These are phyloP conservation scores for Metschnikowia borealis DNA, from an alignment of 805 yeast genomes.

Conservation along the genomic window DNA sequence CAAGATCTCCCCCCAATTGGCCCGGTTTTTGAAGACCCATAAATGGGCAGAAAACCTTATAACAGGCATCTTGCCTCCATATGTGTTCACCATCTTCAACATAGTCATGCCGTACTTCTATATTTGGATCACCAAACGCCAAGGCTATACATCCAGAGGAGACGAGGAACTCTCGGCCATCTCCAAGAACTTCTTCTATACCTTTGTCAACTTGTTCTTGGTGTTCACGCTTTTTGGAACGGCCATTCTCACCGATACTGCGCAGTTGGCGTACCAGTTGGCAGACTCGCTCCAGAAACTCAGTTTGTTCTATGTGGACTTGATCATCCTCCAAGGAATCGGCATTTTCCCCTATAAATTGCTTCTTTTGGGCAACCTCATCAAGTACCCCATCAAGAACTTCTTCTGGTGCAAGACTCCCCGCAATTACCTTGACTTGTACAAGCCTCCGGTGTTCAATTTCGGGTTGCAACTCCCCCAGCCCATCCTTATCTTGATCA, in stretches of 20 bases:
- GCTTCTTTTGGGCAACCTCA: constrained; percentile 72
- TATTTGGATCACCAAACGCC: constrained; percentile 75
- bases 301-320: constrained; percentile 85
- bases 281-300: constrained; percentile 78
- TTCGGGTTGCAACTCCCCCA: constrained; percentile 91
- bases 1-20: constrained; percentile 79
- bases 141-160: constrained; percentile 87
- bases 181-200: constrained; percentile 89
- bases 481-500: constrained; percentile 79
- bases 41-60: constrained; percentile 75
- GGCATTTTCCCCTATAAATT: constrained; percentile 89
- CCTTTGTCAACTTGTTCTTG: constrained; percentile 87
- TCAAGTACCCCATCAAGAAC: constrained; percentile 58
- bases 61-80: constrained; percentile 87
- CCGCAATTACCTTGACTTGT: constrained; percentile 68
- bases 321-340: constrained; percentile 73
- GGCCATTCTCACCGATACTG: constrained; percentile 84
- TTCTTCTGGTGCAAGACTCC: constrained; percentile 74
- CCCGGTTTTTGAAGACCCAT: constrained; percentile 57
- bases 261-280: constrained; percentile 79
- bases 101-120: constrained; percentile 80
- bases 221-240: constrained; percentile 95
- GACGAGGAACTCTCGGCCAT: constrained; percentile 90
- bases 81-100: constrained; percentile 82
- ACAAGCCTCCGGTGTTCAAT: constrained; percentile 87